Evolutionary conservation across 2,329 filamentous ascomycete genomes (phyloP), one percentile per base, ranked within the genome.

Genomic region (Cyanodermella asteris): DNA sequence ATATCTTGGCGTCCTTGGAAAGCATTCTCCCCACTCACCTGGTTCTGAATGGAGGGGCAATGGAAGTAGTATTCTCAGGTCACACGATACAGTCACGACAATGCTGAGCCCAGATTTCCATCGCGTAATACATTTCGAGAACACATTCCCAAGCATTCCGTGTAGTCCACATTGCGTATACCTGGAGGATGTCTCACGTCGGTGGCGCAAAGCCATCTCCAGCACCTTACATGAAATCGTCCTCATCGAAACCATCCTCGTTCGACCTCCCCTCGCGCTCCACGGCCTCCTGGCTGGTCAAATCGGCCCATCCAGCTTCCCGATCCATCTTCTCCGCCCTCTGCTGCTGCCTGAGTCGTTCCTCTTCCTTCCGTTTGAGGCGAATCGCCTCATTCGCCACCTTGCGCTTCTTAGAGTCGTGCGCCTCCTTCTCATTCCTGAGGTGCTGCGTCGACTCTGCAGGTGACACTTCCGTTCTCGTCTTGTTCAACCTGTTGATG

Each of bases 401-500:
- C 36, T 69, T 70, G 14, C 55, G 50, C 1, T 29, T 26, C 13
- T 20, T 13, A 8, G 27, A 22, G 31, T 73, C 50, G 20, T 67
- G 64, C 24, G 78, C 74, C 28, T 91, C 81, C 44, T 72, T 76
- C 53, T 93, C 82, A 43, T 72, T 66, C 30, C 62, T 59, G 8
- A 97, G 54, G n/a, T n/a, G n/a, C n/a, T n/a, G n/a, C n/a, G n/a
- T n/a, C n/a, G n/a, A n/a, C 43, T 94, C 78, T 13, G 26, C 24
- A 1, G 84, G 81, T 44, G 72, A 78, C 47, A 72, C 77, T 53
- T 94, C 84, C 17, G 76, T 66, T 38, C 74, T 80, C 18, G 87
- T 97, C 61, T 94, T 97, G 57, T 93, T 94, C 35, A 97, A 65
- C n/a, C 87, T 70, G 54, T 97, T 97, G 54, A 97, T 68, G 41